Base-by-base conservation (phyloP, 2,329 filamentous ascomycete genomes). In the Aspergillus felis region DNA sequence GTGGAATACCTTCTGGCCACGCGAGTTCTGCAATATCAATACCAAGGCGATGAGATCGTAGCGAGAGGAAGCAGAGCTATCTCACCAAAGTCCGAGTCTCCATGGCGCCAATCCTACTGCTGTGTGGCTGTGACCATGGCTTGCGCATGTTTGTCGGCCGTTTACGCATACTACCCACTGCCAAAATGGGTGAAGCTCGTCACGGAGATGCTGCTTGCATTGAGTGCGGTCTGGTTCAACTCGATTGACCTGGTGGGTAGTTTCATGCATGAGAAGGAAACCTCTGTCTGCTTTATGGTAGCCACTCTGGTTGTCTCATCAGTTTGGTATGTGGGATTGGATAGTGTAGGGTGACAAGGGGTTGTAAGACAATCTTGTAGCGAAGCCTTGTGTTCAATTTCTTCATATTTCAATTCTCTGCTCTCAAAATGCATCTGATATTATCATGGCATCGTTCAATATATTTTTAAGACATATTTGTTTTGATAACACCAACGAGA, bases 221-320 rank as follows among this genome's bases (percentile, higher is more conserved):
- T 50, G 17, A 51, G 54, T 24, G 54, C 22, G 1, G 32, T 41
- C 47, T 56, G 50, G n/a, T 56, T 51, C 28, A 51, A 50, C 48
- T 28, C 44, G 35, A 41, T 51, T 28, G 47, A 56, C 46, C 32
- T 42, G 6, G 54, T 50, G 1, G 47, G 32, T 8, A 51, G 48
- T 20, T 50, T 56, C 17, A 50, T 56, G 54, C 54, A 56, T 22
- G 44, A 47, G 44, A 27, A 47, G 22, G 24, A 54, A 22, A 54
- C 52, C 5, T 49, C 41, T 27, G 46, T 32, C 22, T 54, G 52
- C 28, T 54, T 54, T 24, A 54, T 54, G 52, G 41, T 54, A 4
- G 41, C 52, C 3, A 46, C 52, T 27, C 22, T 54, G 27, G 52
- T 54, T 4, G 46, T 22, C 6, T 54, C 52, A 10, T 49, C 41